phyloP scores from a whole-genome alignment of 495 filamentous ascomycete genomes.

The Annulohypoxylon stygium region DNA sequence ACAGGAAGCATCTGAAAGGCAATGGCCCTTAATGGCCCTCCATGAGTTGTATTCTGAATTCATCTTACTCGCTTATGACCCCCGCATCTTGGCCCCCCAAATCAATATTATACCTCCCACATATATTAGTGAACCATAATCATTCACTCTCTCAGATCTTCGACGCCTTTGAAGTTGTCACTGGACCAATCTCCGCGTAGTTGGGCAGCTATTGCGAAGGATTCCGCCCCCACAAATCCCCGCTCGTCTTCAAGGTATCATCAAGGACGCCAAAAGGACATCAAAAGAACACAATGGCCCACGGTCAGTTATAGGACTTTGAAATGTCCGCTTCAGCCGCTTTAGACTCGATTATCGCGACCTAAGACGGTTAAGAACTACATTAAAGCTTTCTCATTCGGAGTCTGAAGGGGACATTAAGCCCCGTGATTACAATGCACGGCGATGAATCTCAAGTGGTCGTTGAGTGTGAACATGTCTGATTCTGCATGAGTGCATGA shows the following conservation, averaged over 20 bases:
- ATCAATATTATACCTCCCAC: conserved; percentile 20
- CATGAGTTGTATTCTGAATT: conserved; percentile 22
- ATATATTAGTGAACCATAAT: conserved; percentile 30
- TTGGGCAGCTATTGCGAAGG: conserved; percentile 47
- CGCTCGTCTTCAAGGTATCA: conserved; percentile 37
- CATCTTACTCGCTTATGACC: conserved; percentile 41
- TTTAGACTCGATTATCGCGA: conserved; percentile 21
- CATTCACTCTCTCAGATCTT: conserved; percentile 23
- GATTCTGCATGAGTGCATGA: conserved; percentile 18
- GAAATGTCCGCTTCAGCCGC: conserved; percentile 18
- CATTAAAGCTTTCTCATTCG: conserved; percentile 13
- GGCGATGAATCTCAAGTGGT: conserved; percentile 20
- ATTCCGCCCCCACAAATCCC: conserved; percentile 51
- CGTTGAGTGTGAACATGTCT: conserved; percentile 14
- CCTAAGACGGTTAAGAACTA: conserved; percentile 9
- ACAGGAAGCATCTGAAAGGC: conserved; percentile 16
- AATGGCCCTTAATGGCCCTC: neutral
- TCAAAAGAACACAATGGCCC: conserved; percentile 26
- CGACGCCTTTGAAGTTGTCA: conserved; percentile 17
- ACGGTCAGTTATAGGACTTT: conserved; percentile 26
- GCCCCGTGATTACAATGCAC: conserved; percentile 24
- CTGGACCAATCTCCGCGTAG: conserved; percentile 33
- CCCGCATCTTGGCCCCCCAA: conserved; percentile 38
- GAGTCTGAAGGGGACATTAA: conserved; percentile 20
- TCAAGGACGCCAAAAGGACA: conserved; percentile 31